A percentile compares a stretch with the other conserved stretches of the same genome.
phyloP scores from a whole-genome alignment of 495 filamentous ascomycete species.

The Hypomontagnella monticulosa region DNA sequence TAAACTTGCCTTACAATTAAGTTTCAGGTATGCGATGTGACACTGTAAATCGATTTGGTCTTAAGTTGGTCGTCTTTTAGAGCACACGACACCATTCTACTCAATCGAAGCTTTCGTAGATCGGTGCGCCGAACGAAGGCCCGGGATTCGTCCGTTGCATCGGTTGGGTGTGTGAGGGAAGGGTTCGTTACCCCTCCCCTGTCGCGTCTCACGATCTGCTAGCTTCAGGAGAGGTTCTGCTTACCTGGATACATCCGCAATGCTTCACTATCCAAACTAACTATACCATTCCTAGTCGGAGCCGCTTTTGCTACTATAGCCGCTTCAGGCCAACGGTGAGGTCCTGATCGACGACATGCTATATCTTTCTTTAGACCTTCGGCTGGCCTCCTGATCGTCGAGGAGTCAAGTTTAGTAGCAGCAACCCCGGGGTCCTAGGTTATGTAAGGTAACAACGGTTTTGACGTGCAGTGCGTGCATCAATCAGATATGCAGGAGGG shows the following conservation, averaged over 20 bases:
- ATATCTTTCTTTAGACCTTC: constrained; percentile 4
- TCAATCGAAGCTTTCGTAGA: constrained; percentile 20
- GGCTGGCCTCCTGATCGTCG: constrained; percentile 19
- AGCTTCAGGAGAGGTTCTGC: constrained; percentile 32
- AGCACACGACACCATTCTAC: constrained; percentile 32
- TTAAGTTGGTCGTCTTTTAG: not conserved
- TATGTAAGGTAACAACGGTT: constrained; percentile 37
- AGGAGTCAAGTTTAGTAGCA: constrained; percentile 21
- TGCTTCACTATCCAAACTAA: constrained; percentile 13
- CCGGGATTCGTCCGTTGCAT: constrained; percentile 28
- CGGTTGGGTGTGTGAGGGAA: constrained; percentile 18
- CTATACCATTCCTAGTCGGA: not conserved
- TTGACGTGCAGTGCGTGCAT: constrained; percentile 42
- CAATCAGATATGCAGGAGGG: constrained; percentile 43
- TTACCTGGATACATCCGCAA: constrained; percentile 11
- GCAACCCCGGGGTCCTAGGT: constrained; percentile 33
- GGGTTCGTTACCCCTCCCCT: constrained; percentile 27
- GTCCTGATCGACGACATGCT: not conserved
- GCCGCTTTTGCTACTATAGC: constrained; percentile 7
- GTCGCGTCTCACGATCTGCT: constrained; percentile 25
- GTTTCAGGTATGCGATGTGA: constrained; percentile 21
- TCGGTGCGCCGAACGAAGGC: constrained; percentile 16
- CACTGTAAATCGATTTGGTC: constrained; percentile 7
- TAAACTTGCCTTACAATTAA: constrained; percentile 3
- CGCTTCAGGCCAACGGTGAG: not conserved